Percentiles rank a stretch among this genome's conserved stretches.
Conservation (phyloP, 1,284 basidiomycete species). For the Sanghuangporus weigelae region DNA sequence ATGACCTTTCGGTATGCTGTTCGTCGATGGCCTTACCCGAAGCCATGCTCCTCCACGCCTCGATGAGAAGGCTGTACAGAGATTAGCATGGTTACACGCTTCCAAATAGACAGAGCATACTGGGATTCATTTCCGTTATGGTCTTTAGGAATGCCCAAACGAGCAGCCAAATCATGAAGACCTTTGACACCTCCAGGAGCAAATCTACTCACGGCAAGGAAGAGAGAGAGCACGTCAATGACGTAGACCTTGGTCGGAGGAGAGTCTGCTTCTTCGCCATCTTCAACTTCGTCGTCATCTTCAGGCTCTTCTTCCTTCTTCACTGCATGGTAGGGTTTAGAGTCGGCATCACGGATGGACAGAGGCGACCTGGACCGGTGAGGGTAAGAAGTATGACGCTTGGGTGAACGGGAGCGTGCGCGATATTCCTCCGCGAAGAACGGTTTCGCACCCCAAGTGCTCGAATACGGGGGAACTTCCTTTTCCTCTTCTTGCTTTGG, state of each 20-base stretch:
- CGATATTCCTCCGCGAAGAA: neutral
- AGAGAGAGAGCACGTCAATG: constrained; percentile 29
- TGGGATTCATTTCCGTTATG: constrained; percentile 29
- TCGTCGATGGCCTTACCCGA: constrained; percentile 16
- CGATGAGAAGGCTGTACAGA: constrained; percentile 11
- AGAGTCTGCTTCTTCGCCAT: neutral
- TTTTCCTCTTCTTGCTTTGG: neutral
- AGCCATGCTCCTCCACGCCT: constrained; percentile 14
- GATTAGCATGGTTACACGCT: neutral
- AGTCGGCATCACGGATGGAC: neutral
- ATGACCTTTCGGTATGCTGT: constrained; percentile 4
- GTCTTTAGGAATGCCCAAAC: constrained; percentile 17
- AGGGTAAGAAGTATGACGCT: neutral
- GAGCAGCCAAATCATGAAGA: constrained; percentile 14
- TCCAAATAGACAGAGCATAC: constrained; percentile 21
- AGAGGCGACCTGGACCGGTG: neutral
- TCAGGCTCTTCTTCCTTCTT: neutral
- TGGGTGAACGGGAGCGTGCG: constrained; percentile 6
- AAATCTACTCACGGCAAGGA: constrained; percentile 23
- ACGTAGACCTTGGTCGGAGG: constrained; percentile 21
- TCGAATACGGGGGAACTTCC: neutral
- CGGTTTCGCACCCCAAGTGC: neutral
- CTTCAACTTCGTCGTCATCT: neutral
- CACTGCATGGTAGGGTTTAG: neutral
- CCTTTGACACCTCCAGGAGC: constrained; percentile 19